Base-by-base conservation (phyloP, 495 filamentous ascomycete genomes). In the Penicillium paxilli region DNA sequence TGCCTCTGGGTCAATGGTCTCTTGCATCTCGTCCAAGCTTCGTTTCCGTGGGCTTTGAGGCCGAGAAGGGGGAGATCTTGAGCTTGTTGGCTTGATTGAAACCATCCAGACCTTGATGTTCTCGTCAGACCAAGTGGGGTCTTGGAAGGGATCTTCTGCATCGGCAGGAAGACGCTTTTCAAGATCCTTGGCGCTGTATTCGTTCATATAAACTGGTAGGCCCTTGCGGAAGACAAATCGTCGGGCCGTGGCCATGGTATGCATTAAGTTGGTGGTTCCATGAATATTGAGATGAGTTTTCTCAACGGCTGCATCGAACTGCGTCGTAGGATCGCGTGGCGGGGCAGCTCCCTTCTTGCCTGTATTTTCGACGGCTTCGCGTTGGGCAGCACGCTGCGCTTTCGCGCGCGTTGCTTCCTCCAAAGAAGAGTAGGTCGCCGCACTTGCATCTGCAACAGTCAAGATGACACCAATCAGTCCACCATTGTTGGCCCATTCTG, bases 181-280 rank as follows among this genome's bases (percentile, higher is more conserved):
- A 19, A 66, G 44, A 47, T 63, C 74, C 38, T 79, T 77, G 19
- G 71, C 51, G 32, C 73, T 74, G 50, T 88, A 77, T 68, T 98
- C 94, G 42, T 78, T 76, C 21, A 83, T 78, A 19, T 64, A 70
- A 2, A 96, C 37, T 1, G 91, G 90, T 64, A 93, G 79, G 0
- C 87, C 85, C 62, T 87, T 90, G 22, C 94, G 78, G 64, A 98
- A 93, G n/a, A 98, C 80, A 68, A 96, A 98, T 25, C 84, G 72
- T 33, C 94, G 80, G n/a, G 88, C 84, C 0, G 90, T 89, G 25
- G 91, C 92, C 33, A 98, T 63, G 1, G 82, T 80, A 60, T 97
- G 88, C 22, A 81, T 78, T 38, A 96, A 61, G 67, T 96, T 96
- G 49, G 80, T 78, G 6, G 86, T 80, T 8, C 91, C 92, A 63